phyloP scores from a whole-genome alignment of 2,329 filamentous ascomycete species.

The Chalaropsis thielavioides region DNA sequence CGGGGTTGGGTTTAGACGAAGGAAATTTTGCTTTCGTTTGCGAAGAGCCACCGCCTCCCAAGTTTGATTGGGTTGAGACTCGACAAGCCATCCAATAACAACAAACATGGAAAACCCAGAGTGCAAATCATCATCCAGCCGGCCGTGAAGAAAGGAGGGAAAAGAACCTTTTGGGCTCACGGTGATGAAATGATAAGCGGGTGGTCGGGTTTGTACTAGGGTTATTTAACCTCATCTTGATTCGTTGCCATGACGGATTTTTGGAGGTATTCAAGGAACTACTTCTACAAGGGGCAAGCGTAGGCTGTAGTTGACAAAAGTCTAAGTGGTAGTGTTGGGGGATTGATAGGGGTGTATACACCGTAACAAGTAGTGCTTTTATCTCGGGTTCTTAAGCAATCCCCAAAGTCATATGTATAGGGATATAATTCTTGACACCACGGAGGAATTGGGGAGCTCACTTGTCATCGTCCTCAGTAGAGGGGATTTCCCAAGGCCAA shows the following conservation, averaged over 20 bases:
- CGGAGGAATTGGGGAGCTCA: too few species aligned
- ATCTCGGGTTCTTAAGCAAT: too few species aligned
- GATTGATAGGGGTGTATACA: too few species aligned
- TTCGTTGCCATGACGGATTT: background rate
- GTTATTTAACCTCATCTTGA: background rate
- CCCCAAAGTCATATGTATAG: too few species aligned
- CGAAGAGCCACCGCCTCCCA: conserved; percentile 1
- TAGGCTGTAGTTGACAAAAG: background rate
- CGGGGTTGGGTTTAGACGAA: conserved; percentile 4
- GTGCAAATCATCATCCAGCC: background rate
- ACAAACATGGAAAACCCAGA: background rate
- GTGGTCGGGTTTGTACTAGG: background rate
- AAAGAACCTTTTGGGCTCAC: background rate
- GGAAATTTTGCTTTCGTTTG: background rate
- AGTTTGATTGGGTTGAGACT: conserved; percentile 1
- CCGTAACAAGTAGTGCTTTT: too few species aligned
- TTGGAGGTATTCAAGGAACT: background rate
- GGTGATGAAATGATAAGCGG: background rate
- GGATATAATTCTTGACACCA: too few species aligned
- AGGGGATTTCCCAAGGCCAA: conserved; percentile 17
- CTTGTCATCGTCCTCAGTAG: background rate
- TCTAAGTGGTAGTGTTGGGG: background rate
- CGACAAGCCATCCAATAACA: background rate
- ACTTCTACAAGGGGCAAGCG: background rate
- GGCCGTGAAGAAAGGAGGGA: background rate